These are phyloP conservation scores for Colletotrichum musae DNA, from an alignment of 2,329 filamentous ascomycete genomes.

Conservation along the genomic window DNA sequence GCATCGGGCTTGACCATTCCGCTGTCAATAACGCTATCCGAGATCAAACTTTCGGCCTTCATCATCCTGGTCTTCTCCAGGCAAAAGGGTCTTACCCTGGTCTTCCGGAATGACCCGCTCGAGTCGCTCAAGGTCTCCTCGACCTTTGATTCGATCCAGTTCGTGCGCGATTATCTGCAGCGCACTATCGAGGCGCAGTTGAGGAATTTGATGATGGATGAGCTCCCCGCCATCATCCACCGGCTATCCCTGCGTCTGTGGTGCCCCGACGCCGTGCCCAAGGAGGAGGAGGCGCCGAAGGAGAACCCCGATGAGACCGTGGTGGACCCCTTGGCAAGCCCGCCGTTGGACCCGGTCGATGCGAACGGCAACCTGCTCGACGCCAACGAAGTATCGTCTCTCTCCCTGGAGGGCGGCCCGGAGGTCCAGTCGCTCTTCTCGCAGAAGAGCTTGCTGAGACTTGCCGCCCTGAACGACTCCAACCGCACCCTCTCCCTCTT, in stretches of 20 bases:
- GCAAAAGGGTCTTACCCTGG: constrained; percentile 95
- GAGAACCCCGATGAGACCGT: constrained; percentile 70
- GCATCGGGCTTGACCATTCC: constrained; percentile 95
- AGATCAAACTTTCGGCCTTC: constrained; percentile 96
- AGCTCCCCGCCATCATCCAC: constrained; percentile 96
- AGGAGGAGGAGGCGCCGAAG: constrained; percentile 70
- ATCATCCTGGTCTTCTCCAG: constrained; percentile 98
- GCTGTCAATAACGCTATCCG: constrained; percentile 95
- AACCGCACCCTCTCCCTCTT: constrained; percentile 93
- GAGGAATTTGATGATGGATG: constrained; percentile 96
- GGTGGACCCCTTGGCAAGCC: constrained; percentile 85
- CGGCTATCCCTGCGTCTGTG: constrained; percentile 89
- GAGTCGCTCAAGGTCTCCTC: constrained; percentile 99
- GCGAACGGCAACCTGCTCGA: constrained; percentile 83
- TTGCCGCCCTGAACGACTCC: constrained; percentile 87
- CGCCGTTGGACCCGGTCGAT: constrained; percentile 87
- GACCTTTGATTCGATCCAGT: constrained; percentile 98
- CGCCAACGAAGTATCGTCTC: constrained; percentile 79
- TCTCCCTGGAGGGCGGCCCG: constrained; percentile 83
- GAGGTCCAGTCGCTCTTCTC: constrained; percentile 94
- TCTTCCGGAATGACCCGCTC: constrained; percentile 97
- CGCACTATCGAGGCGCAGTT: constrained; percentile 95
- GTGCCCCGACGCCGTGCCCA: constrained; percentile 86
- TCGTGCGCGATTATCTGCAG: constrained; percentile 96
- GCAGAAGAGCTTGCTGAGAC: constrained; percentile 89